Evolutionary conservation across 495 filamentous ascomycete species (phyloP).

Genomic region (Penicillium manginii): DNA sequence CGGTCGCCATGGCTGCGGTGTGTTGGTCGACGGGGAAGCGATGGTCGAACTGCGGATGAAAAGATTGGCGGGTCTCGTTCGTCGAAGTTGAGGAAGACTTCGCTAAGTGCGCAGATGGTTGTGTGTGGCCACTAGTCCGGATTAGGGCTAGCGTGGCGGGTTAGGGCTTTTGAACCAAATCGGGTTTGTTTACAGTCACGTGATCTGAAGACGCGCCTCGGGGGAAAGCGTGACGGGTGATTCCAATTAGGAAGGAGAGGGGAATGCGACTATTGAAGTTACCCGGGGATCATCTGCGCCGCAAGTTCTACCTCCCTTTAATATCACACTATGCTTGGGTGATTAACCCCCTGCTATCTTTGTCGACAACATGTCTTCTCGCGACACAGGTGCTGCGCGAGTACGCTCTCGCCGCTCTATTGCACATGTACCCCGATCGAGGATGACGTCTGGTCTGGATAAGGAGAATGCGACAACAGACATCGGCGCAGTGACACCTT

Average conservation of each 20-base stretch:
- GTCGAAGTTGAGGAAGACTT: constrained; percentile 50
- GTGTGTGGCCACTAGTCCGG: constrained; percentile 46
- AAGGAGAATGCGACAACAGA: constrained; percentile 77
- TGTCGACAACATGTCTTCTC: constrained; percentile 40
- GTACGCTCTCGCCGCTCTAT: constrained; percentile 77
- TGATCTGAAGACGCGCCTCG: constrained; percentile 41
- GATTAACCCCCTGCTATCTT: constrained; percentile 6
- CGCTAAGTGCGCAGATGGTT: constrained; percentile 43
- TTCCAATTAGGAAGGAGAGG: not conserved
- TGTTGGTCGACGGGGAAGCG: constrained; percentile 48
- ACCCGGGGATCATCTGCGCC: not conserved
- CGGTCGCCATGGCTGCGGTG: constrained; percentile 92
- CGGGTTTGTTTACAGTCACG: constrained; percentile 48
- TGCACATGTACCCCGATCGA: constrained; percentile 62
- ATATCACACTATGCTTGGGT: constrained; percentile 13
- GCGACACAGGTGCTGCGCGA: constrained; percentile 46
- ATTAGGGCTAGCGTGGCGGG: constrained; percentile 39
- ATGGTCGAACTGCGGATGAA: constrained; percentile 41
- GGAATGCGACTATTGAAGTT: constrained; percentile 13
- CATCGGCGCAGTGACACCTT: constrained; percentile 42
- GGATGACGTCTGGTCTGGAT: constrained; percentile 49
- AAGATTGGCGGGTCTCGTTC: constrained; percentile 41
- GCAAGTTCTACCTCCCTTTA: not conserved
- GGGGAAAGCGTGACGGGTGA: constrained; percentile 7
- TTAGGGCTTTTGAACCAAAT: constrained; percentile 45